Base-by-base conservation (phyloP, 768 basidiomycete species). In the Pisolithus marmoratus region DNA sequence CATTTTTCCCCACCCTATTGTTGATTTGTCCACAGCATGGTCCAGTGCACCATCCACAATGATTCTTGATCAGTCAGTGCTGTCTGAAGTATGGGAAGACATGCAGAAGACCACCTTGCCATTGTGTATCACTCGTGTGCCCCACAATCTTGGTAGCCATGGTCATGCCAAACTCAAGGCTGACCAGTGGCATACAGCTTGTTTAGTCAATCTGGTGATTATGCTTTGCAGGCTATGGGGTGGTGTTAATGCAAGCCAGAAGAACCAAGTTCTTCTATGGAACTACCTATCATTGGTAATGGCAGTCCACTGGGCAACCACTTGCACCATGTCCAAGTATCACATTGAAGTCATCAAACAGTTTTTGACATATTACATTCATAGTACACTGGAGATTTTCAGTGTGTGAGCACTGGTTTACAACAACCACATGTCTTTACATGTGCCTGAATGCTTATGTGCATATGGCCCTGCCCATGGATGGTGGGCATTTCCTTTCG, bases 381-480 rank as follows among this genome's bases (percentile, higher is more conserved):
- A 46, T 23, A 27, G 20, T 24, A 8, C 19, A 27, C 22, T 19
- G 19, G n/a, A 17, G 14, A 24, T 26, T 49, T 20, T 48, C 49
- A 19, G 38, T 9, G 4, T 12, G 4, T 2, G 62, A 37, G 40
- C 29, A 29, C 22, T 51, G 17, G 40, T 50, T 17, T 19, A 12
- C 24, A 72, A 74, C 42, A 73, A 77, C 9, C 77, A 77, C 52
- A 44, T 72, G 3, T 52, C 70, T 1, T 54, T 79, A 12, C 76
- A 78, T 57, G 55, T 74, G 23, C 54, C 56, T 0, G 51, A 63
- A 3, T 58, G 62, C 22, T 52, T 78, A 4, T 49, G 52, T 2
- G 15, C 49, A 2, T 61, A 66, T 55, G 66, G 68, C 11, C 69
- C 63, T 0, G 52, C 49, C 17, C 69, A 68, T 55, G 55, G 60